Base-by-base conservation (phyloP, 306 rosid species). In the Castanea sativa region DNA sequence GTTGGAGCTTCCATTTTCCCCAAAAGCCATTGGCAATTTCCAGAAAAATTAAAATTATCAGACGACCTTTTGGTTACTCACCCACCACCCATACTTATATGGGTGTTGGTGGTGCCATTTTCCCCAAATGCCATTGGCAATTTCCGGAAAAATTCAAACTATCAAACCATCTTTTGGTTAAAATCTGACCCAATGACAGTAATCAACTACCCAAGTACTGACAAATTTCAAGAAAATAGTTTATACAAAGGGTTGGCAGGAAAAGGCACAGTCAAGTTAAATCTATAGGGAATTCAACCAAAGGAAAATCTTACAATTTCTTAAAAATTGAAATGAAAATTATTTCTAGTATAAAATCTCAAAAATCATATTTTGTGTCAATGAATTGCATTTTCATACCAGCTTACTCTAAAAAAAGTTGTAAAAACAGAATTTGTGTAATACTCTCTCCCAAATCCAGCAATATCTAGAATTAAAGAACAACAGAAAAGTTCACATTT, bases 401-500 rank as follows among this genome's bases (percentile, higher is more conserved):
- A 89, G 91, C 56, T 82, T 89, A 82, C 90, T 87, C 59, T 80
- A 29, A 29, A 85, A 71, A 94, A 94, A 57, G 88, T 79, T 4
- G 91, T 94, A 53, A 92, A 94, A 85, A 92, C 97, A 92, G 79
- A 92, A 94, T 29, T 29, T 30, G 98, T 94, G 86, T 94, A 92
- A 73, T 85, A 79, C 18, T 94, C 92, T 82, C 97, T 88, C 65
- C 98, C 98, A 49, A 97, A 89, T 82, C 91, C 97, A 84, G 97
- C 92, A 89, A 94, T 94, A 69, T 94, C 98, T 12, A 86, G 61
- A 75, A 94, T 92, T 2, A 29, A 29, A 29, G 32, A 29, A 29
- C 4, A 29, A 29, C 32, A 29, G 32, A 29, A 29, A 29, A 29
- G 32, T 29, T 29, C 32, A 29, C 32, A 29, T 29, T 2, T 29